Evolutionary conservation across 768 basidiomycete genomes (phyloP).

Genomic region (Hemileccinum impolitum): DNA sequence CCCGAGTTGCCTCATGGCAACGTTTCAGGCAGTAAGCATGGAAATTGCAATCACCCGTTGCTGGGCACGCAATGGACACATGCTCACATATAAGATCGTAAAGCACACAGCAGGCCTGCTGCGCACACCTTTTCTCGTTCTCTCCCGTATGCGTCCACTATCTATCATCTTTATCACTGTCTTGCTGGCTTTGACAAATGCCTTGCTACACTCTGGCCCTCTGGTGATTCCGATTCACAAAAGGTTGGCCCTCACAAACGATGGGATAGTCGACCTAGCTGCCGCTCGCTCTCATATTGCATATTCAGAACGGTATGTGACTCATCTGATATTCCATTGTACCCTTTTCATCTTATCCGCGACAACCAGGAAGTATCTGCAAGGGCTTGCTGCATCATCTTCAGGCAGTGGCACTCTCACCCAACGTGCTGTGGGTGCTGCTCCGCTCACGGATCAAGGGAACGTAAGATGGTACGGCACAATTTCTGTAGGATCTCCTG

Average conservation of each 20-base stretch:
- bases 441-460: conserved; percentile 13
- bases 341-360: conserved; percentile 3
- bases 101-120: not conserved
- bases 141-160: conserved; percentile 10
- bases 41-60: not conserved
- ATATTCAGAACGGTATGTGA: conserved; percentile 7
- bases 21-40: not conserved
- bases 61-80: not conserved
- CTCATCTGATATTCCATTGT: not conserved
- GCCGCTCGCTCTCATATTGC: conserved; percentile 15
- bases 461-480: conserved; percentile 23
- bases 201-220: conserved; percentile 9
- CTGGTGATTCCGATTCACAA: conserved; percentile 20
- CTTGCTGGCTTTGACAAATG: conserved; percentile 15
- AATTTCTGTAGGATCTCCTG: conserved; percentile 24
- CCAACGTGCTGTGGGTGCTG: conserved; percentile 7
- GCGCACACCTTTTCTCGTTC: not conserved
- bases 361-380: conserved; percentile 16
- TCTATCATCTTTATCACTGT: conserved; percentile 6
- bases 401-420: not conserved
- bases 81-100: conserved; percentile 6
- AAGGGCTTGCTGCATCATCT: conserved; percentile 8
- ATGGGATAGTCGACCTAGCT: conserved; percentile 18
- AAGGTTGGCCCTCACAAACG: conserved; percentile 3
- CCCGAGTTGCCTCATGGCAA: not conserved